Conservation (phyloP, 1,284 basidiomycete species). For the Marasmius sp. region DNA sequence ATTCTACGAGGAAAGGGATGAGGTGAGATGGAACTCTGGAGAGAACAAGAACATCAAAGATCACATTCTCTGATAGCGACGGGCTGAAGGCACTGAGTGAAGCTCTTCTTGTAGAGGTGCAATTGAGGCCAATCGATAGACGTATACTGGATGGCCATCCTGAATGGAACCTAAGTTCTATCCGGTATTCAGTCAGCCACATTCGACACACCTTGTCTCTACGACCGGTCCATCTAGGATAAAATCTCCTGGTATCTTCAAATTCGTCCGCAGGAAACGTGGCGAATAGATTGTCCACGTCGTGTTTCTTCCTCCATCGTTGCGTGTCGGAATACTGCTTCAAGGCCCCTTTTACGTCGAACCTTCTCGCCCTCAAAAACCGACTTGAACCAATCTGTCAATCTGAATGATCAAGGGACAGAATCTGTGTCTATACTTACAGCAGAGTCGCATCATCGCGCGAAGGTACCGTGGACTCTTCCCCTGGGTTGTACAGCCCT, state of each 20-base stretch:
- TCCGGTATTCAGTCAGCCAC: neutral
- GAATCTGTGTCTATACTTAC: conserved; percentile 39
- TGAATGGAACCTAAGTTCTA: conserved; percentile 23
- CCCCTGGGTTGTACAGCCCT: conserved; percentile 48
- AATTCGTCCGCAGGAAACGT: conserved; percentile 61
- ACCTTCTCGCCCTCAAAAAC: conserved; percentile 73
- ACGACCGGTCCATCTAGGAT: conserved; percentile 78
- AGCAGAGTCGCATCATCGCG: conserved; percentile 68
- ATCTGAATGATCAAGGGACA: neutral
- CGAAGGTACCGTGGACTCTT: conserved; percentile 36
- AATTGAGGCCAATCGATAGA: conserved; percentile 65
- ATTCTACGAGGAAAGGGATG: conserved; percentile 31
- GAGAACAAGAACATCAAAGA: conserved; percentile 7
- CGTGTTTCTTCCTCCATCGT: conserved; percentile 61
- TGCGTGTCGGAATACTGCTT: conserved; percentile 68
- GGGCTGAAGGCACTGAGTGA: conserved; percentile 46
- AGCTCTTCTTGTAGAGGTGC: conserved; percentile 59
- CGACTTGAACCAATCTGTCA: conserved; percentile 44
- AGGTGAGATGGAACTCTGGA: neutral
- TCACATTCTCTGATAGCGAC: conserved; percentile 71
- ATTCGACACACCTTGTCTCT: conserved; percentile 59
- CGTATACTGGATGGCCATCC: conserved; percentile 71
- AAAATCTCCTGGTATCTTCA: conserved; percentile 58
- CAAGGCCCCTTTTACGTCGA: conserved; percentile 60
- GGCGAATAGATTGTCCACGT: conserved; percentile 61